Conservation (phyloP, 441 rosid species). For the Eutrema salsugineum region DNA sequence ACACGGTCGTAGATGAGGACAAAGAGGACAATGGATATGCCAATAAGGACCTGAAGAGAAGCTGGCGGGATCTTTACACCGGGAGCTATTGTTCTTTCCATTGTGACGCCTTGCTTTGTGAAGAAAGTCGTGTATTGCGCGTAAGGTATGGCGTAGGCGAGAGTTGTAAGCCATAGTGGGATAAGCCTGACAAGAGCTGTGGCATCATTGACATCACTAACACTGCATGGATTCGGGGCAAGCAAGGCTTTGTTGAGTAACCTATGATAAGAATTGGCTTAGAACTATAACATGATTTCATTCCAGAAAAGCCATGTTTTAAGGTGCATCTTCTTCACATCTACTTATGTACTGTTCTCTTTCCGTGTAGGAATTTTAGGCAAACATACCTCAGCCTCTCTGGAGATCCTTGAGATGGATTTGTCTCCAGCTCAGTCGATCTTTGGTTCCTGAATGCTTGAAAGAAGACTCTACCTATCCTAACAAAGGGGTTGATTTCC, state of each 20-base stretch:
- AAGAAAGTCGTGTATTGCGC: conserved; percentile 56
- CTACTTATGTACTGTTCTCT: too few relatives aligned
- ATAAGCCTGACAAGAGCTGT: conserved; percentile 49
- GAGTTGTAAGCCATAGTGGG: conserved; percentile 55
- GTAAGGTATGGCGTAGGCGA: conserved; percentile 41
- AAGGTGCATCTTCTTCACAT: too few relatives aligned
- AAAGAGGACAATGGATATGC: conserved; percentile 40
- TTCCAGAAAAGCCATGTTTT: too few relatives aligned
- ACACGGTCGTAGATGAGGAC: conserved; percentile 53
- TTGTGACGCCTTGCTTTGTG: conserved; percentile 62
- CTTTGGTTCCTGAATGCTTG: conserved; percentile 39
- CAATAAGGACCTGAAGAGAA: conserved; percentile 47
- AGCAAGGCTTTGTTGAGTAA: conserved; percentile 60
- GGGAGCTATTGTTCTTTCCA: conserved; percentile 45
- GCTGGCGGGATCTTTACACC: conserved; percentile 50
- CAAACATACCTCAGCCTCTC: conserved; percentile 1
- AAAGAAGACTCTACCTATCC: conserved; percentile 48
- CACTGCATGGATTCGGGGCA: conserved; percentile 32
- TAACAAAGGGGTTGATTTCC: conserved; percentile 42
- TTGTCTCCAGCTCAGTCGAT: conserved; percentile 24
- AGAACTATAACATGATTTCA: too few relatives aligned
- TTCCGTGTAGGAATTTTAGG: too few relatives aligned
- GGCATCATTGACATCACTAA: conserved; percentile 52
- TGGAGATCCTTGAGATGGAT: not conserved
- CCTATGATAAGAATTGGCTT: conserved; percentile 17